phyloP scores from a whole-genome alignment of 139 green algal genomes.

The Cymbomonas tetramitiformis region DNA sequence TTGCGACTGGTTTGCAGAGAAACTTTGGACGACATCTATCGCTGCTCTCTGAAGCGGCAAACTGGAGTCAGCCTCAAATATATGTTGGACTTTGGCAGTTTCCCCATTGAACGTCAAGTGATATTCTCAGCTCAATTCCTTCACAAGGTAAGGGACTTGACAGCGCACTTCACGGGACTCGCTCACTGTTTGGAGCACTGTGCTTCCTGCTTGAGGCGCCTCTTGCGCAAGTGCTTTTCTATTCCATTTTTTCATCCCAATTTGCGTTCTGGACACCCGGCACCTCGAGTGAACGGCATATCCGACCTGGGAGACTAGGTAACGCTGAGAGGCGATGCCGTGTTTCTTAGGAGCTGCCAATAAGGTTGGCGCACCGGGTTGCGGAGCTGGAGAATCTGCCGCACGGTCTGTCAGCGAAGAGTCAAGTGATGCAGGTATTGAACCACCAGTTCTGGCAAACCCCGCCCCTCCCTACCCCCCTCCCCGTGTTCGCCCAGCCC shows the following conservation, averaged over 20 bases:
- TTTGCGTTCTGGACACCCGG: no score
- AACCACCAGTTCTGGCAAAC: neutral
- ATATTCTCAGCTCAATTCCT: slow-evolving; percentile 89
- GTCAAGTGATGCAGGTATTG: slow-evolving; percentile 70
- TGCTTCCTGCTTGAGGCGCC: no score
- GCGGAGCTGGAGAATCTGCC: slow-evolving; percentile 93
- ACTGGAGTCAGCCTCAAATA: slow-evolving; percentile 87
- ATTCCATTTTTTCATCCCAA: no score
- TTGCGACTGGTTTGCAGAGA: neutral
- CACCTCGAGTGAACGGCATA: no score
- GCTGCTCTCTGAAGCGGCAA: slow-evolving; percentile 75
- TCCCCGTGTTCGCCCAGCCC: no score
- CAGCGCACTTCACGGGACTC: no score
- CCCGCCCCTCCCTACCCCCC: no score
- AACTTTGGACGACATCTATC: slow-evolving; percentile 77
- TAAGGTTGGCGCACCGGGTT: slow-evolving; percentile 80
- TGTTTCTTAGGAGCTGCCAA: slow-evolving; percentile 86
- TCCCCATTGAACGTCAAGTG: slow-evolving; percentile 81
- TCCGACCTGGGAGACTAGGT: neutral
- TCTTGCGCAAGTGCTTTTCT: no score
- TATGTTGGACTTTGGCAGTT: slow-evolving; percentile 85
- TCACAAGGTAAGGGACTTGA: no score
- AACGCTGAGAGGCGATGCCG: no score
- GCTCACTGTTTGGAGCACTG: no score
- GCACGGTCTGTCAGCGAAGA: slow-evolving; percentile 76